Conservation (phyloP, 768 basidiomycete species). For the Dacryopinax primogenitus region DNA sequence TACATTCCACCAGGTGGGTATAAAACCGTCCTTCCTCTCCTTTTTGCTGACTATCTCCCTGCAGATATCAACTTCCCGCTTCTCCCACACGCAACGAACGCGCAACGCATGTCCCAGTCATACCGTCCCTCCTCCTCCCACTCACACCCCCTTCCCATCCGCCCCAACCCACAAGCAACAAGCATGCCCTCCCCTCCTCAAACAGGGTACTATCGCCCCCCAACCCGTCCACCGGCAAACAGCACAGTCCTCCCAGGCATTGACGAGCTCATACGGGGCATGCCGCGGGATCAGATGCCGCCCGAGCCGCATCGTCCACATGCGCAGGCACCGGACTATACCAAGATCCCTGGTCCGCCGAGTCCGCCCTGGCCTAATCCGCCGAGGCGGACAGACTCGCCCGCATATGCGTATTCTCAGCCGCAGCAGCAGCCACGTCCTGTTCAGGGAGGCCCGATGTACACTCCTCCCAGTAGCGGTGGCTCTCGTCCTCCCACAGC, state of each 20-base stretch:
- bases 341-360: background rate
- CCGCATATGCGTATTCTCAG: background rate
- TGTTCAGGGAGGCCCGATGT: background rate
- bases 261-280: conserved; percentile 3
- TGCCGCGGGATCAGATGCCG: background rate
- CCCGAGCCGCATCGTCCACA: background rate
- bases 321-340: background rate
- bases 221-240: background rate
- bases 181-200: background rate
- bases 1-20: conserved; percentile 10
- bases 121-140: background rate
- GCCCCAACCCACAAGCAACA: background rate
- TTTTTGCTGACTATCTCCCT: background rate
- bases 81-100: background rate
- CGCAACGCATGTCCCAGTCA: background rate
- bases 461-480: background rate
- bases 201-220: background rate
- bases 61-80: background rate
- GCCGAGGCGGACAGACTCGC: background rate
- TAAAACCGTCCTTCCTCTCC: background rate
- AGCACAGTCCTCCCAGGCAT: background rate
- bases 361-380: conserved; percentile 4
- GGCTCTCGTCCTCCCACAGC: background rate
- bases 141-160: background rate
- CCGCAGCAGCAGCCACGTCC: background rate